Base-by-base conservation (phyloP, 768 basidiomycete species). In the Exsudoporus frostii region DNA sequence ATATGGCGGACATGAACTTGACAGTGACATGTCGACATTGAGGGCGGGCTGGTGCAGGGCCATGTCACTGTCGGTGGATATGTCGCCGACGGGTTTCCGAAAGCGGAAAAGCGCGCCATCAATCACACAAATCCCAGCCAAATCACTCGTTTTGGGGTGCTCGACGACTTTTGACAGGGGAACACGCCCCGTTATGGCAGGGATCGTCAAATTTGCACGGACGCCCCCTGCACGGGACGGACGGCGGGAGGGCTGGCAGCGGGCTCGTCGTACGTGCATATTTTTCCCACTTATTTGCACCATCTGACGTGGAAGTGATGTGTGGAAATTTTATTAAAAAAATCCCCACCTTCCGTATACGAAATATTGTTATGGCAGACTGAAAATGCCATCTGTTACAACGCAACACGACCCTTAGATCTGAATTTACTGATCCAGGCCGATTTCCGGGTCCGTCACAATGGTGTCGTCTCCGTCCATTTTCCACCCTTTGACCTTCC, bases 361-460 rank as follows among this genome's bases (percentile, higher is more conserved):
- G 68, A 69, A 69, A 69, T 64, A 66, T 71, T 63, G 55, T 71
- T 70, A 70, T 70, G 69, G 70, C 69, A 70, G 67, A 68, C 64
- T 66, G 64, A 64, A 69, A 71, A 65, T 71, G 70, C 70, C 68
- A 69, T 69, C 67, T 68, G 70, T 71, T 72, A 71, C 68, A 68
- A 74, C 73, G 74, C 80, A 80, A 76, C 75, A 69, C 76, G 82
- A 84, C 82, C 82, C 82, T 83, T 82, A 84, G 82, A 83, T 84
- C 80, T 83, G 79, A 79, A 80, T 75, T 79, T 78, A 74, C 76
- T 77, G 78, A 80, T 79, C 81, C 75, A 70, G 67, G 55, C 70
- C 71, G 69, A 71, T 69, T 68, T 70, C 68, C 69, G 68, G 69
- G 72, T 63, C 69, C 72, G 70, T 70, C 59, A 70, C 70, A 71